Conservation (phyloP, 441 rosid species). For the Corymbia calophylla region DNA sequence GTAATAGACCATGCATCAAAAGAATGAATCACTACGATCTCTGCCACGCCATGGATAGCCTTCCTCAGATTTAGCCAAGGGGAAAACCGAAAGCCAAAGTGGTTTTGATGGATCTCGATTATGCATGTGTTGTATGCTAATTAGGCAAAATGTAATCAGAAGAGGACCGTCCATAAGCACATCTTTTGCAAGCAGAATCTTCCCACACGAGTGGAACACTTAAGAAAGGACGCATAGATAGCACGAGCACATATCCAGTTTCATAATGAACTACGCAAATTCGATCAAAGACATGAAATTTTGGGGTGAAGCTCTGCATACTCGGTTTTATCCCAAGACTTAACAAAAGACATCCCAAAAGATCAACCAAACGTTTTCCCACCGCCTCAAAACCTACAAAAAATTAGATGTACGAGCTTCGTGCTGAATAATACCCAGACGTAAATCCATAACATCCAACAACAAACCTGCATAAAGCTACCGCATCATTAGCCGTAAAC, state of each 20-base stretch:
- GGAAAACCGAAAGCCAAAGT: background rate
- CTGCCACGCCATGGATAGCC: background rate
- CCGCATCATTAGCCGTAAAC: background rate
- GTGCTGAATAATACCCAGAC: background rate
- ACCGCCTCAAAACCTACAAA: background rate
- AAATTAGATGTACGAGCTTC: background rate
- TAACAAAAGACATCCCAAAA: no score
- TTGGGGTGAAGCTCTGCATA: background rate
- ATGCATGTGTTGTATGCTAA: background rate
- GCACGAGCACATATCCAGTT: background rate
- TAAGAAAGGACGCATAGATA: background rate
- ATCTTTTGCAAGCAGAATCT: background rate
- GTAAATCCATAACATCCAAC: background rate
- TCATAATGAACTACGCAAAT: background rate
- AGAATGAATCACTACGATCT: background rate
- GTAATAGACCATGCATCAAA: background rate
- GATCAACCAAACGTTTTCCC: background rate
- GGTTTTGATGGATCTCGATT: background rate
- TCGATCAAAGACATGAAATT: background rate
- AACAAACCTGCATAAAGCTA: background rate
- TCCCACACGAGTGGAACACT: background rate
- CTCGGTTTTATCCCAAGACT: background rate
- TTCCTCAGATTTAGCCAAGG: background rate
- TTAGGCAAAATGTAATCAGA: background rate
- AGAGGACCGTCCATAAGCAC: slow-evolving; percentile 4